Conservation (phyloP, 1,284 basidiomycete genomes). For the Heterobasidion irregulare region DNA sequence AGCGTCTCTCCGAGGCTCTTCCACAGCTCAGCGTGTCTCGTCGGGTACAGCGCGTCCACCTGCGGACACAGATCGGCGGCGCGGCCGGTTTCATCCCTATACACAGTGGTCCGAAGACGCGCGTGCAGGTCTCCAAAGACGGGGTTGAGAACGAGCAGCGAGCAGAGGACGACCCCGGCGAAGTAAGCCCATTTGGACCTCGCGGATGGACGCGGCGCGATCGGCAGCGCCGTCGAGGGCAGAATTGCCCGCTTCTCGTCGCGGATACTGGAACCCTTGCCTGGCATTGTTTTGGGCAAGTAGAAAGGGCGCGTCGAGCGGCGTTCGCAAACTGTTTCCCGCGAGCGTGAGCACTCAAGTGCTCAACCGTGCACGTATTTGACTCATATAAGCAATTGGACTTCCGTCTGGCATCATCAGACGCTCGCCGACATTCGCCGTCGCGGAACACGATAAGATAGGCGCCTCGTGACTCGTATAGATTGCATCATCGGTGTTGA, state of each 20-base stretch:
- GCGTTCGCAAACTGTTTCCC: too few species aligned
- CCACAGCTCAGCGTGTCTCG: constrained; percentile 34
- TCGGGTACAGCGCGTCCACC: constrained; percentile 31
- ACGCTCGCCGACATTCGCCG: too few species aligned
- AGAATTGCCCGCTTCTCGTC: constrained; percentile 9
- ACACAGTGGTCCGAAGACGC: not conserved
- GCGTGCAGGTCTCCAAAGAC: not conserved
- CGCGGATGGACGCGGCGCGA: not conserved
- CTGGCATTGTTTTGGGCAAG: too few species aligned
- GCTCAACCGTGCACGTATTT: too few species aligned
- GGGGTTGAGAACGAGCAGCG: not conserved
- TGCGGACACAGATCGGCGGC: constrained; percentile 33
- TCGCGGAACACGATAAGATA: too few species aligned
- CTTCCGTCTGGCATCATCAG: too few species aligned
- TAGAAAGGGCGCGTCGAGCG: too few species aligned
- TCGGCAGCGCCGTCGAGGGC: constrained; percentile 6
- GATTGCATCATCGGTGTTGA: too few species aligned
- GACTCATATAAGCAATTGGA: too few species aligned
- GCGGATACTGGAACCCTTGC: too few species aligned
- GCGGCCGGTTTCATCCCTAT: not conserved
- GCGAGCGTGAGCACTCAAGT: too few species aligned
- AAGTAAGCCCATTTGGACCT: constrained; percentile 2
- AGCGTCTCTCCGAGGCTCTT: constrained; percentile 28
- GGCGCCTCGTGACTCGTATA: too few species aligned
- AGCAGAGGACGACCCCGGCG: constrained; percentile 8